phyloP scores from a whole-genome alignment of 768 basidiomycete genomes.

The Leccinum sublutescens region DNA sequence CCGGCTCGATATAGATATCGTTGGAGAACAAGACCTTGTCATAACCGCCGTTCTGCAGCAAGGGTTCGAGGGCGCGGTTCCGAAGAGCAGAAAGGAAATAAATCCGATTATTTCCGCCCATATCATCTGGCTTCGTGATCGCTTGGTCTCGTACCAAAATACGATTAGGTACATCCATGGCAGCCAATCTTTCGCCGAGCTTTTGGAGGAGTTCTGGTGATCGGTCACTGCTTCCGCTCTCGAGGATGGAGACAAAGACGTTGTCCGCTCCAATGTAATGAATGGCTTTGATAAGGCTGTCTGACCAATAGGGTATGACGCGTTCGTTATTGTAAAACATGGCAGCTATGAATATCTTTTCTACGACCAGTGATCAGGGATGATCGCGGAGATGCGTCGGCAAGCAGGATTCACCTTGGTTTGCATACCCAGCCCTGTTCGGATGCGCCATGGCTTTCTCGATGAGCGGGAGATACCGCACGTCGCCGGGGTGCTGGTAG shows the following conservation, averaged over 20 bases:
- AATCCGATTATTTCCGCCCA: neutral
- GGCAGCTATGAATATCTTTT: slow-evolving; percentile 25
- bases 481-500: slow-evolving; percentile 7
- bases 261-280: slow-evolving; percentile 42
- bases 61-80: slow-evolving; percentile 42
- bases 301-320: slow-evolving; percentile 40
- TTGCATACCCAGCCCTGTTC: slow-evolving; percentile 13
- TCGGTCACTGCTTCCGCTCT: slow-evolving; percentile 32
- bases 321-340: slow-evolving; percentile 40
- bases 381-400: no score
- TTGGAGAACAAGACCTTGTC: slow-evolving; percentile 43
- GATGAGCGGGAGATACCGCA: slow-evolving; percentile 16
- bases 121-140: slow-evolving; percentile 8
- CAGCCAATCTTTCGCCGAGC: slow-evolving; percentile 8
- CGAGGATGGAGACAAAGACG: slow-evolving; percentile 42
- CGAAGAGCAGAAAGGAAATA: slow-evolving; percentile 27
- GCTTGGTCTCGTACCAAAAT: slow-evolving; percentile 12
- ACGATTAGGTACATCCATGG: slow-evolving; percentile 12
- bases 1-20: slow-evolving; percentile 41
- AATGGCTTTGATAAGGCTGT: slow-evolving; percentile 34
- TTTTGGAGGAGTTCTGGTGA: slow-evolving; percentile 12
- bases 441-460: slow-evolving; percentile 13
- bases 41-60: slow-evolving; percentile 35
- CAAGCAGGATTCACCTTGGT: slow-evolving; percentile 8
- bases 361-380: neutral